Percentiles rank a stretch among this genome's conserved stretches.
Evolutionary conservation across 306 rosid genomes (phyloP).

Genomic region (Nissolia schottii): DNA sequence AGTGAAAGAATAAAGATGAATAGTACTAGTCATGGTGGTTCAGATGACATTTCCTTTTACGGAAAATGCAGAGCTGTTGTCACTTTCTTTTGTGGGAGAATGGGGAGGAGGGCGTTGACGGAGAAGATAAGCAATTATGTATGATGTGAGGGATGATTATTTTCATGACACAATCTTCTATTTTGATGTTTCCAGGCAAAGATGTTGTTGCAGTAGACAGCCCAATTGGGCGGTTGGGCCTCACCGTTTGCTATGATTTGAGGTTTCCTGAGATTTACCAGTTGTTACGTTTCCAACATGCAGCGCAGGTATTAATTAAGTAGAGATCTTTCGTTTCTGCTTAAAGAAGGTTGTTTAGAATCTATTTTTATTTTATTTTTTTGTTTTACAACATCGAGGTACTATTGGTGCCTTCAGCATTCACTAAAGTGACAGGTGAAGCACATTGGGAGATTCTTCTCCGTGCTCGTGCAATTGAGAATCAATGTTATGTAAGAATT

Average conservation of each 20-base stretch:
- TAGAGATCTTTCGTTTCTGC: conserved; percentile 13
- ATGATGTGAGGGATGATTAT: not conserved
- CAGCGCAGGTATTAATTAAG: conserved; percentile 59
- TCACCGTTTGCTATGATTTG: conserved; percentile 90
- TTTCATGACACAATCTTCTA: conserved; percentile 12
- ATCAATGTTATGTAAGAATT: conserved; percentile 77
- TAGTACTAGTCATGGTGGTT: not conserved
- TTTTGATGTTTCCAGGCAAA: conserved; percentile 54
- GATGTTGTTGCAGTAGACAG: conserved; percentile 76
- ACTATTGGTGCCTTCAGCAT: conserved; percentile 84
- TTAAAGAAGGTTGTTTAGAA: conserved; percentile 12
- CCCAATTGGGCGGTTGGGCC: conserved; percentile 88
- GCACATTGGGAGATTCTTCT: conserved; percentile 99
- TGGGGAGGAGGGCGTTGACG: not conserved
- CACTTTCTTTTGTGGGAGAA: not conserved
- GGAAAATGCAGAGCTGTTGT: not conserved
- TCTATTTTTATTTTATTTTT: conserved; percentile 17
- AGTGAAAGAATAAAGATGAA: not conserved
- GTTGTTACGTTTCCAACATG: conserved; percentile 72
- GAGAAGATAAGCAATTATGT: not conserved
- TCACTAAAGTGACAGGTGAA: conserved; percentile 82
- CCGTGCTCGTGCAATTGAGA: conserved; percentile 94
- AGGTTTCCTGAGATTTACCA: conserved; percentile 92
- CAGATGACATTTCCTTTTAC: not conserved
- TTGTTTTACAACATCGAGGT: conserved; percentile 41